Evolutionary conservation across 179 eudicot species (phyloP).

Genomic region (Carnegiea gigantea): DNA sequence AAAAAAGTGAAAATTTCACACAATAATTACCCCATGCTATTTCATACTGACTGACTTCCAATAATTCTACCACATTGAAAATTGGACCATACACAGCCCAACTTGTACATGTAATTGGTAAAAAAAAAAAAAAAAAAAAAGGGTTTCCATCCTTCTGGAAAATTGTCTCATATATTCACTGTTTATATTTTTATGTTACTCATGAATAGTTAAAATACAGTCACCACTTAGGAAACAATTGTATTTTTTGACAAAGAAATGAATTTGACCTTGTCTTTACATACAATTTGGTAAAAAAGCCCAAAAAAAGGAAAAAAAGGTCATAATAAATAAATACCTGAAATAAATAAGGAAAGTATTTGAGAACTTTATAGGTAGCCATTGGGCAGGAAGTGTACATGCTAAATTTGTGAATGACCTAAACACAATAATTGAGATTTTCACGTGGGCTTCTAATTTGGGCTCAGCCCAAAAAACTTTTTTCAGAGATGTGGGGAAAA

Average conservation of each 20-base stretch:
- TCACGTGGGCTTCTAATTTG: constrained; percentile 18
- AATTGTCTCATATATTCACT: too few relatives aligned
- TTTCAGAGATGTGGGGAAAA: background rate
- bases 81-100: too few relatives aligned
- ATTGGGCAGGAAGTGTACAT: background rate
- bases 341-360: constrained; percentile 19
- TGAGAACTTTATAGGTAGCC: background rate
- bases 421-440: constrained; percentile 14
- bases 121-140: too few relatives aligned
- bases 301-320: background rate
- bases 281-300: background rate
- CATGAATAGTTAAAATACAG: too few relatives aligned
- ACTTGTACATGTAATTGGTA: too few relatives aligned
- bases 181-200: too few relatives aligned
- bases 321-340: background rate
- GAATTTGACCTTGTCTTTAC: background rate
- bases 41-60: too few relatives aligned
- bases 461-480: constrained; percentile 15
- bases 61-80: too few relatives aligned
- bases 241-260: background rate
- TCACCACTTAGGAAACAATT: too few relatives aligned
- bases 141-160: too few relatives aligned
- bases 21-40: too few relatives aligned
- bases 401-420: constrained; percentile 11
- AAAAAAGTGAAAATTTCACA: too few relatives aligned